phyloP scores from a whole-genome alignment of 2,329 filamentous ascomycete genomes.

The Thielaviopsis punctulata region DNA sequence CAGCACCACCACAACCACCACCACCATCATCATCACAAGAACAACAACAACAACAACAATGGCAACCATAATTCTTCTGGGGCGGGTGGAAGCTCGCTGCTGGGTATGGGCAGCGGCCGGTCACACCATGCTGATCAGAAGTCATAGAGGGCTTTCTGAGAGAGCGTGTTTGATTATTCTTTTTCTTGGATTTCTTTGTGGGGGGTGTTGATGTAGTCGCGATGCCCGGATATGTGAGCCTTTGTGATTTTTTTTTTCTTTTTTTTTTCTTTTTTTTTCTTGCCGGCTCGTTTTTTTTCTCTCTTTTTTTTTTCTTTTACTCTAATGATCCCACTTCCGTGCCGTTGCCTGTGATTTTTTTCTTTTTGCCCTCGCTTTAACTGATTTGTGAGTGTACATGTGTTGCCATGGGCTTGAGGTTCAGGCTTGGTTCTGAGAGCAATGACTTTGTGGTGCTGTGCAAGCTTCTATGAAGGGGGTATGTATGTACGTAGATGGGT shows the following conservation, averaged over 20 bases:
- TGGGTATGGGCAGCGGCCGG: background rate
- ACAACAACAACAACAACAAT: background rate
- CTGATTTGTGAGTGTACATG: background rate
- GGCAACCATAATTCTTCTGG: background rate
- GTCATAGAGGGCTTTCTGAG: conserved; percentile 1
- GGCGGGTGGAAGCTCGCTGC: background rate
- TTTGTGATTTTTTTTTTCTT: background rate
- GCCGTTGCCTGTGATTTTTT: background rate
- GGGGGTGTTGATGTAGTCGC: background rate
- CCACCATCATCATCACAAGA: background rate
- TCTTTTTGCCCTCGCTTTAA: background rate
- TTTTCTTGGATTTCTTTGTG: too few species aligned
- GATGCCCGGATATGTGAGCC: background rate
- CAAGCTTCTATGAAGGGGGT: background rate
- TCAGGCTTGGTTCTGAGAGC: background rate
- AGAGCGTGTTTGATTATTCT: background rate
- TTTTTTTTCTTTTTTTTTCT: background rate
- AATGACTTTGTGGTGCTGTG: background rate
- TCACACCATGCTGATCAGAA: conserved; percentile 6
- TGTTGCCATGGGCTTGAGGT: too few species aligned
- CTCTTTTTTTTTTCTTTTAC: background rate
- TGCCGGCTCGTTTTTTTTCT: too few species aligned
- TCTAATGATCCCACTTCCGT: background rate
- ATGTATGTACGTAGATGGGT: background rate
- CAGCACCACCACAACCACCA: conserved; percentile 21